phyloP scores from a whole-genome alignment of 768 basidiomycete species.

The Dioszegia aurantiaca region DNA sequence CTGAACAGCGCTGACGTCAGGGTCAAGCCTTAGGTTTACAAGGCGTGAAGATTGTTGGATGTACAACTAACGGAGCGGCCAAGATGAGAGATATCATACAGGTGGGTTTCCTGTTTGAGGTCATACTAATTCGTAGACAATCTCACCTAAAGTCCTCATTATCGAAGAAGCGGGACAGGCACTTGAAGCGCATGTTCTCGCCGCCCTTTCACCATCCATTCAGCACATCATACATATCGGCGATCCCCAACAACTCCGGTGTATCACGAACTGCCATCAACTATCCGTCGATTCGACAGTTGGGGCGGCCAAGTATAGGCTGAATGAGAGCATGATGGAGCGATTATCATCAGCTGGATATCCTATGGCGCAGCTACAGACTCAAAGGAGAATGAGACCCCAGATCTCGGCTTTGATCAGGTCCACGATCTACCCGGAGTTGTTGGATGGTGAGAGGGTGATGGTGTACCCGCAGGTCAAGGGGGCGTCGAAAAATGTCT shows the following conservation, averaged over 20 bases:
- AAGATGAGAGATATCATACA: not conserved
- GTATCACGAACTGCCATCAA: slow-evolving; percentile 11
- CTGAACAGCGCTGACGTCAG: slow-evolving; percentile 50
- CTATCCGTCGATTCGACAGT: slow-evolving; percentile 2
- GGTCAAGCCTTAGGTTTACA: slow-evolving; percentile 60
- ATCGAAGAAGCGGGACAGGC: slow-evolving; percentile 83
- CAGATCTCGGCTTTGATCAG: slow-evolving; percentile 56
- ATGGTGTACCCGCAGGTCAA: slow-evolving; percentile 20
- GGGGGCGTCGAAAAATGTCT: slow-evolving; percentile 65
- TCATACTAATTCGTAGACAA: not conserved
- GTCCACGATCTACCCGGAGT: slow-evolving; percentile 13
- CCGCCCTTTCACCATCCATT: slow-evolving; percentile 47
- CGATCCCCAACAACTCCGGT: slow-evolving; percentile 72
- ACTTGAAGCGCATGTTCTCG: slow-evolving; percentile 71
- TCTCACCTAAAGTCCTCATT: slow-evolving; percentile 16
- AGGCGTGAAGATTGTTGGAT: slow-evolving; percentile 65
- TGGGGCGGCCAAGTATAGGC: slow-evolving; percentile 62
- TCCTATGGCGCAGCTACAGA: slow-evolving; percentile 67
- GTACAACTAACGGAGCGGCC: slow-evolving; percentile 58
- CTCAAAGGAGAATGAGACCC: slow-evolving; percentile 75
- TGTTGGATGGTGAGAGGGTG: slow-evolving; percentile 12
- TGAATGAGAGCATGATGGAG: slow-evolving; percentile 75
- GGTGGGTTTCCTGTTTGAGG: not conserved
- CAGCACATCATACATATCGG: slow-evolving; percentile 77
- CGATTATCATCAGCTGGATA: slow-evolving; percentile 61